Conservation (phyloP, 345 rosid species). For the Conringia planisiliqua region DNA sequence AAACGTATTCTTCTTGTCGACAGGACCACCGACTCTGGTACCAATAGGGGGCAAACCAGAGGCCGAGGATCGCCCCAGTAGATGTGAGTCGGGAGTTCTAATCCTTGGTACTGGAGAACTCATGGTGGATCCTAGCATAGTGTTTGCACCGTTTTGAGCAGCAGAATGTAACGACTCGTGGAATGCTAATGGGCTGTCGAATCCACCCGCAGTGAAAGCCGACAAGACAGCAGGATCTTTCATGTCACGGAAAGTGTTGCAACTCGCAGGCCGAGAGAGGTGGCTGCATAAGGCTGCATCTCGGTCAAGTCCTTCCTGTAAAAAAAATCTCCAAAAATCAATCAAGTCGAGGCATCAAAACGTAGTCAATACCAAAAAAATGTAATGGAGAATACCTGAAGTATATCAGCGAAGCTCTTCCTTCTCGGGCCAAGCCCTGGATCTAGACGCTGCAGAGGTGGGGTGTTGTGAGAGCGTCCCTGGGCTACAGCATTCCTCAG, state of each 20-base stretch:
- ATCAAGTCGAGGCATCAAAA: background rate
- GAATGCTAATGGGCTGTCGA: constrained; percentile 44
- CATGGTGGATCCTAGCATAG: constrained; percentile 46
- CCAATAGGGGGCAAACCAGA: constrained; percentile 66
- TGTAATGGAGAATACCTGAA: constrained; percentile 54
- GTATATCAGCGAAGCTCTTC: constrained; percentile 96
- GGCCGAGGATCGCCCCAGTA: constrained; percentile 51
- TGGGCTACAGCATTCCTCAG: constrained; percentile 53
- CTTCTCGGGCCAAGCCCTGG: constrained; percentile 64
- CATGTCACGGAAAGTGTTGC: constrained; percentile 61
- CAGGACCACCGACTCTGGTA: constrained; percentile 46
- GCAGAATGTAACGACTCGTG: constrained; percentile 48
- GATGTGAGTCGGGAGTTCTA: constrained; percentile 64
- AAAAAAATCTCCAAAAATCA: constrained; percentile 5
- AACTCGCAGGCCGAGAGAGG: constrained; percentile 63
- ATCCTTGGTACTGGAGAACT: constrained; percentile 67
- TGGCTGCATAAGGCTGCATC: constrained; percentile 52
- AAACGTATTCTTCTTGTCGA: constrained; percentile 48
- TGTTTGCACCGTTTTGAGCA: constrained; percentile 30
- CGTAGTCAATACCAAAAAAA: background rate
- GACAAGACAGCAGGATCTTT: constrained; percentile 40
- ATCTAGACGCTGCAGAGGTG: constrained; percentile 46
- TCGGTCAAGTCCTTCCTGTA: constrained; percentile 74
- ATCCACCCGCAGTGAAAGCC: constrained; percentile 38
- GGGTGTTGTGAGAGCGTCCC: constrained; percentile 38